Evolutionary conservation across 2,329 filamentous ascomycete species (phyloP).

Genomic region (Alternaria longipes): DNA sequence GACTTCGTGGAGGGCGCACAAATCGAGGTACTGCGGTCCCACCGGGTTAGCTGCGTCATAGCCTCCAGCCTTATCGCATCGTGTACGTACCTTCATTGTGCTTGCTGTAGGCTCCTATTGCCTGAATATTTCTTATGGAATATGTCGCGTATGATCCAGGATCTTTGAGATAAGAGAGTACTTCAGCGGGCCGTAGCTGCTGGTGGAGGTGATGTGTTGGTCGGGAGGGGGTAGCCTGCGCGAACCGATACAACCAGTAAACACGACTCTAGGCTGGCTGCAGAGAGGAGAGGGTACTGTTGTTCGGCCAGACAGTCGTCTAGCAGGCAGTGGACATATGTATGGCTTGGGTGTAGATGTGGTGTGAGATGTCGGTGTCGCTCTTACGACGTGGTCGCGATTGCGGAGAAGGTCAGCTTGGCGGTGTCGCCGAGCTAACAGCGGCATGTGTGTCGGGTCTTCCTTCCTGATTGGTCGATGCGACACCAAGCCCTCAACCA

Average conservation of each 20-base stretch:
- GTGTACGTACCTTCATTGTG: slow-evolving; percentile 52
- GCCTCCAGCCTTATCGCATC: slow-evolving; percentile 27
- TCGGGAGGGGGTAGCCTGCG: slow-evolving; percentile 44
- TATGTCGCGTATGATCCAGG: slow-evolving; percentile 11
- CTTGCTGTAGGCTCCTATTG: slow-evolving; percentile 11
- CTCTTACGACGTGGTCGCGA: slow-evolving; percentile 33
- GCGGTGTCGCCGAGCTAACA: slow-evolving; percentile 32
- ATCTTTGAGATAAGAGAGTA: slow-evolving; percentile 13
- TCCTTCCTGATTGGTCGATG: slow-evolving; percentile 38
- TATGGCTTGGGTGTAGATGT: slow-evolving; percentile 22
- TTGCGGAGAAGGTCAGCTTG: slow-evolving; percentile 39
- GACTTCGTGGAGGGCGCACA: slow-evolving; percentile 89
- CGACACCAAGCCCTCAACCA: slow-evolving; percentile 37
- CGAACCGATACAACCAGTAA: slow-evolving; percentile 50
- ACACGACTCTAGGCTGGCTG: slow-evolving; percentile 54
- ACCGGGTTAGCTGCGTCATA: slow-evolving; percentile 43
- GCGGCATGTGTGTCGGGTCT: slow-evolving; percentile 36
- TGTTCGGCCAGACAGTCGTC: slow-evolving; percentile 52
- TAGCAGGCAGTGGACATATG: slow-evolving; percentile 50
- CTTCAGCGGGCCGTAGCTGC: slow-evolving; percentile 34
- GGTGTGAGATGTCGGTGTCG: slow-evolving; percentile 37
- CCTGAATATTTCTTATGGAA: background rate
- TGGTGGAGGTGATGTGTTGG: slow-evolving; percentile 41
- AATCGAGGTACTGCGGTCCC: slow-evolving; percentile 79
- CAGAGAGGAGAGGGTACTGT: slow-evolving; percentile 50